Conservation (phyloP, 768 basidiomycete genomes). For the Piloderma croceum region DNA sequence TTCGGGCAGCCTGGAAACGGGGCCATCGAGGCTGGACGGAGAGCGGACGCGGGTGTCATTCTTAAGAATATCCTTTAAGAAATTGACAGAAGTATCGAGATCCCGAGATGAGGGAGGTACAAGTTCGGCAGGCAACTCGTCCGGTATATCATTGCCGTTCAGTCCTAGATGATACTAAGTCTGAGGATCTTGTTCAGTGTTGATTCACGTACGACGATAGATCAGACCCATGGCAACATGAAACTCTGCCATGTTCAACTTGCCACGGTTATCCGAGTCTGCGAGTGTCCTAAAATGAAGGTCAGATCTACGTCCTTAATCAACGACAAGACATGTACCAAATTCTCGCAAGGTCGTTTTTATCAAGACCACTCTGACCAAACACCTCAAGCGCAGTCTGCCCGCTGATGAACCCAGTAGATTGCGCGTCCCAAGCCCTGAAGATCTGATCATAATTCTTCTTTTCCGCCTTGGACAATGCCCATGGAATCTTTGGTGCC, state of each 20-base stretch:
- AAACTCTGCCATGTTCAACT: slow-evolving; percentile 92
- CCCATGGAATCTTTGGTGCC: slow-evolving; percentile 77
- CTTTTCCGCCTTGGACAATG: slow-evolving; percentile 82
- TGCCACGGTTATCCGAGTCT: slow-evolving; percentile 90
- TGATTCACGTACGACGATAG: slow-evolving; percentile 72
- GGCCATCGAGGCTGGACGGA: slow-evolving; percentile 45
- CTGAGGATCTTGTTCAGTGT: background rate
- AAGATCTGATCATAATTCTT: slow-evolving; percentile 97
- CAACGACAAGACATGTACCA: slow-evolving; percentile 53
- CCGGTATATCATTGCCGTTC: slow-evolving; percentile 89
- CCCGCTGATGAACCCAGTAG: slow-evolving; percentile 82
- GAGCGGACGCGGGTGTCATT: slow-evolving; percentile 78
- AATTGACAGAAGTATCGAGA: slow-evolving; percentile 83
- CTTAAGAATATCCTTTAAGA: slow-evolving; percentile 81
- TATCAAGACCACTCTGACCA: slow-evolving; percentile 83
- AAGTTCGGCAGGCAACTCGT: slow-evolving; percentile 80
- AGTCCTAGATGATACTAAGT: slow-evolving; percentile 49
- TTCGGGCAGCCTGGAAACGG: slow-evolving; percentile 56
- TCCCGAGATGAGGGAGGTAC: slow-evolving; percentile 88
- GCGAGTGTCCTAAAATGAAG: slow-evolving; percentile 68
- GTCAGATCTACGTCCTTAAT: slow-evolving; percentile 2
- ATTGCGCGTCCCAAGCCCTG: slow-evolving; percentile 85
- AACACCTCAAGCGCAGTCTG: slow-evolving; percentile 86
- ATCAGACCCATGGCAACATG: slow-evolving; percentile 98
- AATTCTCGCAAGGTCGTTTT: slow-evolving; percentile 87